Percentiles rank a stretch among this genome's conserved stretches.
These are phyloP conservation scores for Cystobasidium sp. DNA, from an alignment of 1,284 basidiomycete genomes.

Conservation along the genomic window DNA sequence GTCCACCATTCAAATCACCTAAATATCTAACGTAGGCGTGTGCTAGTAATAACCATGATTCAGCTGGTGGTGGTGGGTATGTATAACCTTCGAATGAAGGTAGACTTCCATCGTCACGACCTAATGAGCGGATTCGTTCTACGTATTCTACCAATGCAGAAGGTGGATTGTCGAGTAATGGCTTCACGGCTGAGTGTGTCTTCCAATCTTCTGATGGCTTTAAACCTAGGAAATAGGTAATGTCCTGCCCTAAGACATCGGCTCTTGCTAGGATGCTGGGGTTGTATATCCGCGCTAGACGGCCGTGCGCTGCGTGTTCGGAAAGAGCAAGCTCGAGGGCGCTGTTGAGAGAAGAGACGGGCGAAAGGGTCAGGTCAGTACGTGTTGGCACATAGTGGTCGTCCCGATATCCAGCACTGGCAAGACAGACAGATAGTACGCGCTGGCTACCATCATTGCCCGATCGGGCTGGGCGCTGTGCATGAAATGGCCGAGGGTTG, in stretches of 20 bases:
- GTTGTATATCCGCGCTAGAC: conserved; percentile 72
- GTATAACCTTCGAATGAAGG: conserved; percentile 13
- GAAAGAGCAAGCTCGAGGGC: conserved; percentile 70
- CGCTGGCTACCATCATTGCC: conserved; percentile 18
- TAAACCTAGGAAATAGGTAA: conserved; percentile 67
- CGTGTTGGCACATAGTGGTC: not conserved
- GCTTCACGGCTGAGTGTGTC: conserved; percentile 63
- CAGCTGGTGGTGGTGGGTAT: conserved; percentile 59
- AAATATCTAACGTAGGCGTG: conserved; percentile 83
- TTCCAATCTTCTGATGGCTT: conserved; percentile 64
- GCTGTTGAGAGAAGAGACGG: conserved; percentile 56
- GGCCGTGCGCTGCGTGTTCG: conserved; percentile 66
- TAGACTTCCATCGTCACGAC: conserved; percentile 42
- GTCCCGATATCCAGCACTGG: not conserved
- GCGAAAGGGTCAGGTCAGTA: conserved; percentile 14
- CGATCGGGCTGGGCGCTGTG: conserved; percentile 9
- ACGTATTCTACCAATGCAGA: conserved; percentile 64
- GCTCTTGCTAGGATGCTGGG: conserved; percentile 70
- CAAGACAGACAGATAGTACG: not conserved
- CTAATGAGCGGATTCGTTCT: conserved; percentile 60
- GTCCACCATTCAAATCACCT: conserved; percentile 82
- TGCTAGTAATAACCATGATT: conserved; percentile 68
- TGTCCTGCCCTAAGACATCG: conserved; percentile 67
- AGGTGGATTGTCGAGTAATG: conserved; percentile 62
- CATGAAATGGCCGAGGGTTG: not conserved